Evolutionary conservation across 495 filamentous ascomycete species (phyloP), one percentile per base, ranked within the genome.

Genomic region (Penicillium antarcticum): DNA sequence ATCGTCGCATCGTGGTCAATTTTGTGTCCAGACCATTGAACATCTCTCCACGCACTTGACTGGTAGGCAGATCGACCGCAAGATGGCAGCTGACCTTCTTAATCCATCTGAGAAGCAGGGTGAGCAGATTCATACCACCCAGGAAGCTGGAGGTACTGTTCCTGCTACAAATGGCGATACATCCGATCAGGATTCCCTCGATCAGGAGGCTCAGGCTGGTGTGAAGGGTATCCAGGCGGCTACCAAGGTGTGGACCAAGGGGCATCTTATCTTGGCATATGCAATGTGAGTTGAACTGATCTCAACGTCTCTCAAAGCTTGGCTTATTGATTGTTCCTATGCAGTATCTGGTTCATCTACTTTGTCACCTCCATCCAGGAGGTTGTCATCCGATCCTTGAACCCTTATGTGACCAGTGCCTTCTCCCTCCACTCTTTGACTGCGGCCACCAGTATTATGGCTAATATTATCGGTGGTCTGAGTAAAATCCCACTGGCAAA

Each of bases 401-500:
- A 51, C 4, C 59, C 65, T 4, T 71, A 67, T 46, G 45, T 69
- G 24, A 67, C 66, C 17, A 66, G 63, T 55, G 56, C 47, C 2
- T 72, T 65, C 39, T 23, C 29, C 7, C 19, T 54, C 2, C 70
- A 73, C 23, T 69, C 67, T 4, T 58, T 73, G 16, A 53, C 63
- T 5, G 63, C 57, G 12, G 58, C 60, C 16, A 67, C 67, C 17
- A 42, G 48, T n/a, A 54, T 73, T 34, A 57, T 73, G 39, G 50
- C 58, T 16, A 55, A 47, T 36, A 38, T 85, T 40, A 79, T 87
- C 46, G 80, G 76, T 48, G 85, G 83, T 45, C 68, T 86, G 34
- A 66, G 73, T 41, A 82, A 83, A 51, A 70, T 87, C 19, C 75
- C 84, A 0, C 63, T 86, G 23, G 84, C 84, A 43, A 87, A 87